Evolutionary conservation across 768 basidiomycete genomes (phyloP), one percentile per base, ranked within the genome.

Genomic region (Chalciporus piperatus): DNA sequence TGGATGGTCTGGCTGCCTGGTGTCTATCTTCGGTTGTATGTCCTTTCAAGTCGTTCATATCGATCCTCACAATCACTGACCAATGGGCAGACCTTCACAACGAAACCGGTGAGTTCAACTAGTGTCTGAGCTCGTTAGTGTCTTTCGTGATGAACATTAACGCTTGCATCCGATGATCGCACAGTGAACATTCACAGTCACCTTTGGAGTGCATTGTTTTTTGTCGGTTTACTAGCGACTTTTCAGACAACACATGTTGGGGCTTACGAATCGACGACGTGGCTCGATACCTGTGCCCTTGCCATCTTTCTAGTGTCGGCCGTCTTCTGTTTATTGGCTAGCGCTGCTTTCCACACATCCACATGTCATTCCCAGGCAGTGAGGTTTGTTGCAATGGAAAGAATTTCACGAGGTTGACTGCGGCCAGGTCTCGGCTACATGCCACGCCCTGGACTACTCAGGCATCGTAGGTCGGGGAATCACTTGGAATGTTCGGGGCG

Each of bases 131-230:
- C 17, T 41, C 46, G 35, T 17, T 47, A 25, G 48, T n/a, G 20
- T 44, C n/a, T 28, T 23, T 48, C 40, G 37, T 33, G 33, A 27
- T 47, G 27, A 41, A 53, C 27, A 41, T 12, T 51, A 42, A 48
- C 43, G 38, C 28, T 37, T 48, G 48, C 50, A 23, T 58, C 45
- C 45, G 32, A 60, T 53, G 45, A 52, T 54, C 60, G 30, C 41
- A 41, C 47, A 89, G 90, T 94, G 50, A 95, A 95, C 70, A 91
- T 94, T 41, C 87, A 92, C 68, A 87, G 78, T 52, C 92, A 94
- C 64, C 72, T 92, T 8, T 78, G 82, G 72, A 88, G 83, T 23
- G 82, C 85, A 28, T 62, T 80, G 4, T 60, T 89, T 22, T 90
- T 89, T 63, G 60, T 71, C 14, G 75, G 76, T 64, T 69, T 87